Conservation (phyloP, 1,139 yeast genomes). For the Geotrichum aggregatum region DNA sequence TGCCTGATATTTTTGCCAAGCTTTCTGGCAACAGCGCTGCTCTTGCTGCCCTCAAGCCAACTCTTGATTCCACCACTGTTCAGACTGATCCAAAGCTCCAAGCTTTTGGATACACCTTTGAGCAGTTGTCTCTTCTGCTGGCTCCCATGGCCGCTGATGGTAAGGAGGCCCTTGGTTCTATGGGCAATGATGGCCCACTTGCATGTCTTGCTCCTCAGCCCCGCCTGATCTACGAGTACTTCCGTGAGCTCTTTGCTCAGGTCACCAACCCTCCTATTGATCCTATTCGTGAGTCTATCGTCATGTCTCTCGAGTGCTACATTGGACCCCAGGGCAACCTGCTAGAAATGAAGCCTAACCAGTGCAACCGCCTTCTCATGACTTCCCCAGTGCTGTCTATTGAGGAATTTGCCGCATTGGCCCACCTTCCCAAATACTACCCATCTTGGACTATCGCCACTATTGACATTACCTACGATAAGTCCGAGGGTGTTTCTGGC, state of each 20-base stretch:
- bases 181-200: slow-evolving; percentile 98
- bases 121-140: slow-evolving; percentile 75
- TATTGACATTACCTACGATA: slow-evolving; percentile 87
- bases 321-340: slow-evolving; percentile 97
- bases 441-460: slow-evolving; percentile 81
- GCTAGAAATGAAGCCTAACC: slow-evolving; percentile 85
- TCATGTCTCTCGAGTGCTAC: slow-evolving; percentile 95
- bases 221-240: slow-evolving; percentile 82
- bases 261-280: slow-evolving; percentile 98
- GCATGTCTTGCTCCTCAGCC: slow-evolving; percentile 96
- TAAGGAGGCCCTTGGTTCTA: slow-evolving; percentile 92
- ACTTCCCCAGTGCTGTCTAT: slow-evolving; percentile 77
- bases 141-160: slow-evolving; percentile 94
- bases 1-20: slow-evolving; percentile 67
- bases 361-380: slow-evolving; percentile 82
- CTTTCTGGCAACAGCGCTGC: slow-evolving; percentile 49
- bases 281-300: slow-evolving; percentile 93
- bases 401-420: slow-evolving; percentile 68
- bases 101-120: slow-evolving; percentile 90
- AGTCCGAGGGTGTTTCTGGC: slow-evolving; percentile 77
- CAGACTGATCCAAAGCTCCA: slow-evolving; percentile 79
- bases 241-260: slow-evolving; percentile 94
- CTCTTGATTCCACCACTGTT: slow-evolving; percentile 42
- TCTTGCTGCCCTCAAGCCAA: slow-evolving; percentile 34
- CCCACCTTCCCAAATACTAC: slow-evolving; percentile 64